These are phyloP conservation scores for Cutaneotrichosporon cavernicola DNA, from an alignment of 1,284 basidiomycete species.

Conservation along the genomic window DNA sequence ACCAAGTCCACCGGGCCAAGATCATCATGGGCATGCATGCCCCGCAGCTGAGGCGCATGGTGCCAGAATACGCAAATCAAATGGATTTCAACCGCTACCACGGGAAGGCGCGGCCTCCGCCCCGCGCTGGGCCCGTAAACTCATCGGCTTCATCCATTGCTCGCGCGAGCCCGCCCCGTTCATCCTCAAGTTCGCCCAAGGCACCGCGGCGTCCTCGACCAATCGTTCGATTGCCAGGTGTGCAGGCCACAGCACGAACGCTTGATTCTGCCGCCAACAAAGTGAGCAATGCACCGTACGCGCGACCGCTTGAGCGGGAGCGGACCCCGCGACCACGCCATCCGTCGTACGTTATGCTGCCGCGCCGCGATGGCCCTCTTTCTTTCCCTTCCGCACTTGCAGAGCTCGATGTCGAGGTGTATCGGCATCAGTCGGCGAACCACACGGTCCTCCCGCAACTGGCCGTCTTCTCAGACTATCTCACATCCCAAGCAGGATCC, in stretches of 20 bases:
- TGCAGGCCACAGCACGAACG: not conserved
- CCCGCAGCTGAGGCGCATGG: too few relatives aligned
- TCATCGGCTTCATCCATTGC: too few relatives aligned
- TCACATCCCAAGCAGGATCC: not conserved
- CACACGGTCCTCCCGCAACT: not conserved
- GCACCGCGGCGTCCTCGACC: too few relatives aligned
- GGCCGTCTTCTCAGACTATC: not conserved
- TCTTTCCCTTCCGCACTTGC: constrained; percentile 4
- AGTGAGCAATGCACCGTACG: not conserved
- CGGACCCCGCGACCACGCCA: not conserved
- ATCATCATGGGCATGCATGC: too few relatives aligned
- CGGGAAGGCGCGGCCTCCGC: too few relatives aligned
- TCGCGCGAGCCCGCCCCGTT: too few relatives aligned
- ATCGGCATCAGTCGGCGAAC: not conserved
- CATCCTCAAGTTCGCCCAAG: too few relatives aligned
- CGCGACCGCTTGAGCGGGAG: too few relatives aligned
- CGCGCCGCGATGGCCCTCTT: not conserved
- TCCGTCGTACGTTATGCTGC: not conserved
- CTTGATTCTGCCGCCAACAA: not conserved
- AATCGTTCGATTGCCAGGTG: not conserved
- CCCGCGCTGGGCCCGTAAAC: too few relatives aligned
- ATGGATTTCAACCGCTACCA: too few relatives aligned
- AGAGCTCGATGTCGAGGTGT: not conserved
- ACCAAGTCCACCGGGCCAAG: too few relatives aligned
- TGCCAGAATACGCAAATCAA: too few relatives aligned